phyloP scores from a whole-genome alignment of 2,329 filamentous ascomycete species.

The Pseudocercospora crystallina region DNA sequence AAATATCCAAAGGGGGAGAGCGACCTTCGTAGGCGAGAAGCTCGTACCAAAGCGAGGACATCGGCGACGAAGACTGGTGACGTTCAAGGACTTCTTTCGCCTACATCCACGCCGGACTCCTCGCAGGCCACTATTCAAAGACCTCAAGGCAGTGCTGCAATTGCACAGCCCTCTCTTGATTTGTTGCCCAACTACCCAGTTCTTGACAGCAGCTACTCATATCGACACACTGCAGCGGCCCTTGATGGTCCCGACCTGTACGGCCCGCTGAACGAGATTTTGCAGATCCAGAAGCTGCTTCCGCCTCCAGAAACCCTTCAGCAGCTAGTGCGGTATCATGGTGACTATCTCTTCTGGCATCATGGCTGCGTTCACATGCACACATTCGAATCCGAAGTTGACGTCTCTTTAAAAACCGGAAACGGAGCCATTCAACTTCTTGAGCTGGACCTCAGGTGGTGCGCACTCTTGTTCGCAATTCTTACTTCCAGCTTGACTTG shows the following conservation, averaged over 20 bases:
- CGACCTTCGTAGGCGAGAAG: neutral
- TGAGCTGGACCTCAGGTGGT: conserved; percentile 9
- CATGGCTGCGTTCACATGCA: conserved; percentile 2
- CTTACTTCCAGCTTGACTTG: conserved; percentile 6
- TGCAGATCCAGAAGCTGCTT: neutral
- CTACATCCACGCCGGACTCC: no score
- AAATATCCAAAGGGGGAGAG: neutral
- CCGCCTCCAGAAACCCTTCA: neutral
- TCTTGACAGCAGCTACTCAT: neutral
- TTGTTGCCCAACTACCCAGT: neutral
- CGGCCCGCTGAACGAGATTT: neutral
- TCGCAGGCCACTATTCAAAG: no score
- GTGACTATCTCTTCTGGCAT: conserved; percentile 3
- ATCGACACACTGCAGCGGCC: neutral
- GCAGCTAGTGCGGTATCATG: conserved; percentile 7
- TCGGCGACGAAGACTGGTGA: neutral
- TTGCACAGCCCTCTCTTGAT: no score
- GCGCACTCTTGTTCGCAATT: conserved; percentile 10
- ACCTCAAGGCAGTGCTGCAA: no score
- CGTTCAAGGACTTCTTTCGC: neutral
- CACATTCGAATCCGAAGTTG: conserved; percentile 10
- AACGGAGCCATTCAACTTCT: neutral
- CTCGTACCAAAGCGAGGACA: neutral
- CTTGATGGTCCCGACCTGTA: neutral
- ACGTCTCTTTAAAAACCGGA: neutral